These are phyloP conservation scores for Ruellia speciosa DNA, from an alignment of 305 asterid genomes.

Conservation along the genomic window DNA sequence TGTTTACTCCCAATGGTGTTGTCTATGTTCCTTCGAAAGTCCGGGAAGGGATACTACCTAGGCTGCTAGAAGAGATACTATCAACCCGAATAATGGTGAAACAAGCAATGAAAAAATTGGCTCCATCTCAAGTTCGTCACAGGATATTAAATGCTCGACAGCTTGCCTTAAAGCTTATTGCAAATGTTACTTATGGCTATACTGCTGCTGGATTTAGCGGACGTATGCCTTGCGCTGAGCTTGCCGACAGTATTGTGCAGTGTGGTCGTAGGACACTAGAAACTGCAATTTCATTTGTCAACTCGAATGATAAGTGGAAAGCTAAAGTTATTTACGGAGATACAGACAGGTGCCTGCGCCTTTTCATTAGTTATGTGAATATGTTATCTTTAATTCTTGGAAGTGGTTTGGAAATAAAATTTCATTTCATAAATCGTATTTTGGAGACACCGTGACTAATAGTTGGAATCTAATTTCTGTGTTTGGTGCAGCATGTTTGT, in stretches of 20 bases:
- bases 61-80: constrained; percentile 84
- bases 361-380: background rate
- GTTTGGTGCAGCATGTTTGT: constrained; percentile 79
- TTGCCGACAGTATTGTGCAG: constrained; percentile 97
- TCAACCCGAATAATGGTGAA: constrained; percentile 94
- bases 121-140: constrained; percentile 71
- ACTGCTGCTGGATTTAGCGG: constrained; percentile 99
- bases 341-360: constrained; percentile 66
- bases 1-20: constrained; percentile 86
- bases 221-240: constrained; percentile 99
- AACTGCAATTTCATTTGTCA: constrained; percentile 75
- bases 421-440: background rate
- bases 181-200: constrained; percentile 96
- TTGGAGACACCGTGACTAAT: no score
- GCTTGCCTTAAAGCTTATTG: constrained; percentile 94
- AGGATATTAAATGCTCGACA: constrained; percentile 91
- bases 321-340: constrained; percentile 92
- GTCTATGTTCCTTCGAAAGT: constrained; percentile 71
- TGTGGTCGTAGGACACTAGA: constrained; percentile 96
- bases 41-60: constrained; percentile 80
- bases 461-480: constrained; percentile 6
- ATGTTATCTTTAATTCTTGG: no score
- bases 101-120: constrained; percentile 86
- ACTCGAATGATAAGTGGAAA: constrained; percentile 65
- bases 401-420: no score